Base-by-base conservation (phyloP, 129 eudicot species). In the Kitagawia praeruptora region DNA sequence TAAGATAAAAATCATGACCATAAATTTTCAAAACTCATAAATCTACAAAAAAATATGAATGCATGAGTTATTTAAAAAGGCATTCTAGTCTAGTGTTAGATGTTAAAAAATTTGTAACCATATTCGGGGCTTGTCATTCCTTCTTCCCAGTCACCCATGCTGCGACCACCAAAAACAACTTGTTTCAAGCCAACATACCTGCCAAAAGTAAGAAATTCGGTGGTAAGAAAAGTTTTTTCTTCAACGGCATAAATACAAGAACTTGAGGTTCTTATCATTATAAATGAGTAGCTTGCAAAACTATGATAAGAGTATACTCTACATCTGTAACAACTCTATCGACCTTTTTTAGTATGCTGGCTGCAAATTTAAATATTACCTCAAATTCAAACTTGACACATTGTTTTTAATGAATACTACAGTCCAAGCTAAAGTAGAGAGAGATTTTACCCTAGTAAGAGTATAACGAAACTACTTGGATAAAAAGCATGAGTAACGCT, bases 121-220 rank as follows among this genome's bases (percentile, higher is more conserved):
- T 79, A 78, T 42, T 87, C 92, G 0, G 96, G 82, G 80, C 86
- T 84, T 48, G 84, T 91, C 98, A 93, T 94, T 82, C 94, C 98
- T 81, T 94, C 98, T 81, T 94, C 98, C 96, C 97, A 92, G 69
- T 94, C 97, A 58, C 98, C 96, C 87, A 91, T 83, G 25, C 81
- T 42, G 31, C 88, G 85, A 46, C 97, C 98, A 58, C 98, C 98
- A 51, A 94, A 92, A 14, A 94, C 96, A 31, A 92, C 90, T 79
- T 94, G 93, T 58, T 94, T 88, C 53, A 94, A 90, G 47, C 98
- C 98, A 86, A 93, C 76, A 83, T 89, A 91, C 77, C 98, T 93
- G 86, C 85, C 66, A 41, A 19, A 63, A 82, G 45, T 21, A 44
- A 6, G 63, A 85, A 46, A 74, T 6, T 0, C 47, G 4, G 1